Percentiles rank a stretch among this genome's conserved stretches.
phyloP scores from a whole-genome alignment of 345 rosid species.

The rapeseed (Brassica napus) region DNA sequence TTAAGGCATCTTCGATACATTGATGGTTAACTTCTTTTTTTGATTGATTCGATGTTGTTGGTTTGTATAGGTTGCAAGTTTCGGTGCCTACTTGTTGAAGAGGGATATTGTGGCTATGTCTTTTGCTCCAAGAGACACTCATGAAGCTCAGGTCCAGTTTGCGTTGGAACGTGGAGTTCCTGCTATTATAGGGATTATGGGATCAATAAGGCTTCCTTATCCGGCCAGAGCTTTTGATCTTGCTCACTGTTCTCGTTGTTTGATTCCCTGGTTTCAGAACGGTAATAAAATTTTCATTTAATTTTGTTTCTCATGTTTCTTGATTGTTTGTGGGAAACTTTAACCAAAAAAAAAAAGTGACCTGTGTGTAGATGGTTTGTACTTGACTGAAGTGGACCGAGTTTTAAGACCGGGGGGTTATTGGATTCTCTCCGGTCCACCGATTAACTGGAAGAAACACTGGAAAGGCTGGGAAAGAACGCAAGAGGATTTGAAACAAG shows the following conservation, averaged over 20 bases:
- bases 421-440: constrained; percentile 97
- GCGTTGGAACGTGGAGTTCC: constrained; percentile 99
- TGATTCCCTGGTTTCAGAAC: constrained; percentile 74
- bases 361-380: constrained; percentile 62
- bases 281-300: constrained; percentile 43
- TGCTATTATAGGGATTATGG: constrained; percentile 85
- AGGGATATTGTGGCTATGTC: constrained; percentile 80
- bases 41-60: background rate
- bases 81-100: constrained; percentile 86
- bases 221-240: constrained; percentile 95
- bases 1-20: background rate
- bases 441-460: constrained; percentile 79
- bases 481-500: constrained; percentile 70
- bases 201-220: constrained; percentile 82
- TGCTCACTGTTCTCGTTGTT: constrained; percentile 98
- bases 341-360: too few relatives aligned
- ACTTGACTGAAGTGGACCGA: constrained; percentile 83
- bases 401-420: constrained; percentile 92
- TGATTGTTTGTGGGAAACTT: background rate
- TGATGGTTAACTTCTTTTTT: background rate
- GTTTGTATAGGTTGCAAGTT: constrained; percentile 79
- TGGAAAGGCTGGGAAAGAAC: constrained; percentile 98
- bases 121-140: constrained; percentile 97
- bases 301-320: background rate
- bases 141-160: constrained; percentile 95